Conservation (phyloP, 805 yeast genomes). For the Candida anglica region DNA sequence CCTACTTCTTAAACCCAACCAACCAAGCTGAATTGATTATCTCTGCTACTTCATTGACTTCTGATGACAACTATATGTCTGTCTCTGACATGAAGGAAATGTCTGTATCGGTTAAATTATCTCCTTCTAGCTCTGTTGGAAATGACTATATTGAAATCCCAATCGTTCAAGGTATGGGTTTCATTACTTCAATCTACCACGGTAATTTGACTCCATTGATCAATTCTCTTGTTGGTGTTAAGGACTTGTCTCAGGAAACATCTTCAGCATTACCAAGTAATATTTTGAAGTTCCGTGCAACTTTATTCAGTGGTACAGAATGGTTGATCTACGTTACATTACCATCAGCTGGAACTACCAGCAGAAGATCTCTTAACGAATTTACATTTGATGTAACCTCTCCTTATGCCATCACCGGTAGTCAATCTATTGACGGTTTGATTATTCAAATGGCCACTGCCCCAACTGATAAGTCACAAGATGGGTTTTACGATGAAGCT, state of each 20-base stretch:
- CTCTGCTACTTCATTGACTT: conserved; percentile 47
- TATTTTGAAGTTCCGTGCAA: conserved; percentile 50
- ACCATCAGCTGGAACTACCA: conserved; percentile 32
- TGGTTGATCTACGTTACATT: conserved; percentile 69
- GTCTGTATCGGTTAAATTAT: conserved; percentile 45
- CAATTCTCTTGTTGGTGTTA: conserved; percentile 22
- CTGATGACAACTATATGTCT: conserved; percentile 31
- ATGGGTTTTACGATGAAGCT: conserved; percentile 51
- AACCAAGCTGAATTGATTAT: conserved; percentile 52
- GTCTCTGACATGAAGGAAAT: conserved; percentile 47
- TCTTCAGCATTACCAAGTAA: conserved; percentile 30
- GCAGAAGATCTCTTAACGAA: conserved; percentile 13
- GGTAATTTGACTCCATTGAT: conserved; percentile 47
- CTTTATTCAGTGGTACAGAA: conserved; percentile 49
- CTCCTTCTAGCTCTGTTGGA: conserved; percentile 22
- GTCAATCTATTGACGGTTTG: conserved; percentile 42
- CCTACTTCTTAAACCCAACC: conserved; percentile 55
- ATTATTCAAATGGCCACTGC: conserved; percentile 36
- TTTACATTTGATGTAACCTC: conserved; percentile 24
- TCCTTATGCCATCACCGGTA: conserved; percentile 40
- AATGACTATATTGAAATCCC: conserved; percentile 49
- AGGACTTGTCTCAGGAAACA: conserved; percentile 17
- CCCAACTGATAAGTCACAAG: conserved; percentile 23
- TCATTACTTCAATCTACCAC: conserved; percentile 61
- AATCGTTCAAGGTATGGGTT: conserved; percentile 79